These are phyloP conservation scores for Xylaria curta DNA, from an alignment of 495 filamentous ascomycete species.

Conservation along the genomic window DNA sequence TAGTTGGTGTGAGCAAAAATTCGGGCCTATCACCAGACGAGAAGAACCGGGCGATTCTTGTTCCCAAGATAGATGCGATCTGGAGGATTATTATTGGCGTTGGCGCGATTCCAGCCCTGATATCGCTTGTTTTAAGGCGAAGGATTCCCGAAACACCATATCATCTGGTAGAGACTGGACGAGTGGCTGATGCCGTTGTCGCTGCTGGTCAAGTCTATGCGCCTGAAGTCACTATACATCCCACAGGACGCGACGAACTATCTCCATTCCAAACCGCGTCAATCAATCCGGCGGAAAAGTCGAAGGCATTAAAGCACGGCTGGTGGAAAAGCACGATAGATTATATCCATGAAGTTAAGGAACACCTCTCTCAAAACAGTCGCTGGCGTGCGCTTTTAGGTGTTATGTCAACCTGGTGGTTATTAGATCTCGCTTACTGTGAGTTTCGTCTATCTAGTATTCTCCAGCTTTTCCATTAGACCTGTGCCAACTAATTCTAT, in stretches of 20 bases:
- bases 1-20: conserved; percentile 58
- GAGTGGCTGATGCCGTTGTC: conserved; percentile 30
- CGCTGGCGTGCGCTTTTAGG: conserved; percentile 52
- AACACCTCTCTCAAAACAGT: conserved; percentile 52
- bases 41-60: conserved; percentile 53
- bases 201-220: conserved; percentile 46
- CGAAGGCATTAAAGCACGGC: conserved; percentile 13
- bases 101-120: conserved; percentile 64
- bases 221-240: conserved; percentile 28
- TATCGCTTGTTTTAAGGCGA: conserved; percentile 65
- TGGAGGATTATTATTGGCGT: conserved; percentile 69
- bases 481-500: background rate
- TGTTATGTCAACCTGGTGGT: conserved; percentile 70
- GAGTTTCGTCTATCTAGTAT: background rate
- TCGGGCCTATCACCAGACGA: conserved; percentile 50
- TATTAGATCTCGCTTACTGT: conserved; percentile 66
- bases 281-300: conserved; percentile 32
- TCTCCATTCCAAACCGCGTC: conserved; percentile 18
- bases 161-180: conserved; percentile 41
- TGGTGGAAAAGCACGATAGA: conserved; percentile 22
- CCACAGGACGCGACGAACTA: conserved; percentile 10
- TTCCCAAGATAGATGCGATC: conserved; percentile 45
- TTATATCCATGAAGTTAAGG: conserved; percentile 31
- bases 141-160: conserved; percentile 68
- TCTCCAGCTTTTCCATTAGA: background rate